Base-by-base conservation (phyloP, 305 asterid species). In the Fraxinus sp. region DNA sequence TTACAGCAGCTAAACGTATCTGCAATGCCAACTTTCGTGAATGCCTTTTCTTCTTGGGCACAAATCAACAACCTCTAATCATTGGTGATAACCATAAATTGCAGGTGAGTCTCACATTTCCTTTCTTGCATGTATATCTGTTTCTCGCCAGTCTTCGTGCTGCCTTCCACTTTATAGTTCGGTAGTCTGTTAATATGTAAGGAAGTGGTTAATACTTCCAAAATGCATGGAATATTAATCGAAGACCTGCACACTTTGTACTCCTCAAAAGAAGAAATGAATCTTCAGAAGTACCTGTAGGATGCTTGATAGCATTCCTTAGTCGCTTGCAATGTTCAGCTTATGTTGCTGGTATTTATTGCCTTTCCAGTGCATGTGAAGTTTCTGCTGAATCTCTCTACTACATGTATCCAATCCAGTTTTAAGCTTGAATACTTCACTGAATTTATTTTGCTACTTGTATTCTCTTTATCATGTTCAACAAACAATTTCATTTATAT, bases 51-150 rank as follows among this genome's bases (percentile, higher is more conserved):
- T 96, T 94, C 92, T 88, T 96, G 88, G 99, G 99, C 78, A 97
- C 92, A 82, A 96, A 96, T 86, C 99, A 96, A 86, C 91, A 86
- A 84, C 99, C 99, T 46, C 97, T 96, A 85, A 89, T 93, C 87
- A 94, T 96, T 87, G 98, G 98, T 62, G 99, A 96, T 88, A 96
- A 96, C 89, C 99, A 96, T 87, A 96, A 96, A 86, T 88, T 94
- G 90, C 98, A 93, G 98, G 99, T 92, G 7, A 16, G 89, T 77
- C 33, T 41, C 26, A 5, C 46, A 75, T 70, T 74, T 33, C 73
- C 28, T 72, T 57, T 57, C 75, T 68, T 85, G 28, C 80, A 44
- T 72, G 37, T 57, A 71, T 79, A 78, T 81, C 24, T 30, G 13
- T 30, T 30, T 76, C 32, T n/a, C 59, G 22, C 79, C 64, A 49